Evolutionary conservation across 306 rosid genomes (phyloP).

Genomic region (Rosa lucieae): DNA sequence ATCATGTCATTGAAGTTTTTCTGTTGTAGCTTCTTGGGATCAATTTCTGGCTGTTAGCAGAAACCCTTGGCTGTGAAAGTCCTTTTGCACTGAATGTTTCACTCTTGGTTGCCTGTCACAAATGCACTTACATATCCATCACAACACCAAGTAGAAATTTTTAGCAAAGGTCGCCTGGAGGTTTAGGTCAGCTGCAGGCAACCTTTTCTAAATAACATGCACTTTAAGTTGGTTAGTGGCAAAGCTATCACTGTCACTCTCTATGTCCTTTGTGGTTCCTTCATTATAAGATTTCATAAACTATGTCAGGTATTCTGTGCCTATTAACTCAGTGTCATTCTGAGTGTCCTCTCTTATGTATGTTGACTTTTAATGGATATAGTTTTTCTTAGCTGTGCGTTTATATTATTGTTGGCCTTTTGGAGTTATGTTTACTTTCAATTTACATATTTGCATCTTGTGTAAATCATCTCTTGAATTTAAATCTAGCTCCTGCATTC

Average conservation of each 20-base stretch:
- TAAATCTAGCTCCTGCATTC: neutral
- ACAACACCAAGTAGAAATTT: neutral
- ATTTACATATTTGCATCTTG: neutral
- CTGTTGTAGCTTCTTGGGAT: neutral
- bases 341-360: neutral
- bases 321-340: neutral
- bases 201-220: neutral
- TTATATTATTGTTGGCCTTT: neutral
- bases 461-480: neutral
- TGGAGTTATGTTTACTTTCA: neutral
- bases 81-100: neutral
- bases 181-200: neutral
- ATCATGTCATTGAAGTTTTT: neutral
- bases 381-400: neutral
- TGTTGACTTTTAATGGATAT: neutral
- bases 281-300: neutral
- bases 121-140: neutral
- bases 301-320: neutral
- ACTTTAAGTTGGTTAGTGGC: neutral
- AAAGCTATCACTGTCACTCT: neutral
- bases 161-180: neutral
- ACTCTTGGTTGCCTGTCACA: neutral
- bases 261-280: neutral
- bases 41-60: neutral
- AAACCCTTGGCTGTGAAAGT: neutral